Evolutionary conservation across 257 asterid species (phyloP), one percentile per base, ranked within the genome.

Genomic region (Solanum pimpinellifolium): DNA sequence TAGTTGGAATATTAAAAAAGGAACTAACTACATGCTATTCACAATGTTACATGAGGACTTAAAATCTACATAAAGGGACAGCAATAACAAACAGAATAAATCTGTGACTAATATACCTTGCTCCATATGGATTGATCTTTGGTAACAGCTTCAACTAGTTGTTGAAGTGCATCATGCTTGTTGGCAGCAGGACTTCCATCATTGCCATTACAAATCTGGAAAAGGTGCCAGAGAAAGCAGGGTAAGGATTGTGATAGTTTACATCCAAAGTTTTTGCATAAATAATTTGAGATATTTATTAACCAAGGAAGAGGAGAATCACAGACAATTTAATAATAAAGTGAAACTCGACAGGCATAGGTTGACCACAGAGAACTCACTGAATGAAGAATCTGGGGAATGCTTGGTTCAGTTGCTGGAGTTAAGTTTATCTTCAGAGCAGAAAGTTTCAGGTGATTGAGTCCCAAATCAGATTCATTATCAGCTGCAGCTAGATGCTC

Each of bases 351-450:
- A 69, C 60, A 65, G 65, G 52, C 66, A 41, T 66, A 85, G 60
- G 20, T 31, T 89, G 85, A 74, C 52, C 60, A 35, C 80, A 59
- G 76, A 56, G 52, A 87, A 86, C 98, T 93, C 90, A 97, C 99
- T 92, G 92, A 73, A 93, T 97, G 99, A 90, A 97, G 99, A 90
- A 97, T 91, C 92, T 96, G 98, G 74, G 99, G 99, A 91, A 97
- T 96, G 89, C 99, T 97, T 21, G 96, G 98, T 76, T 94, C 99
- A 47, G 89, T 81, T 88, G 93, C 97, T 37, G 92, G 76, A 89
- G 93, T 89, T 86, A 93, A 87, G 91, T 91, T 94, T 84, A 91
- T 84, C 84, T 90, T 91, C 92, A 90, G 87, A 86, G 90, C 87
- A 87, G 98, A 88, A 65, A 92, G 92, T 47, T 91, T 87, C 20